A percentile compares a stretch with the other conserved stretches of the same genome.
Evolutionary conservation across 176 grass and related monocot species (phyloP).

Genomic region (Musa itinerans): DNA sequence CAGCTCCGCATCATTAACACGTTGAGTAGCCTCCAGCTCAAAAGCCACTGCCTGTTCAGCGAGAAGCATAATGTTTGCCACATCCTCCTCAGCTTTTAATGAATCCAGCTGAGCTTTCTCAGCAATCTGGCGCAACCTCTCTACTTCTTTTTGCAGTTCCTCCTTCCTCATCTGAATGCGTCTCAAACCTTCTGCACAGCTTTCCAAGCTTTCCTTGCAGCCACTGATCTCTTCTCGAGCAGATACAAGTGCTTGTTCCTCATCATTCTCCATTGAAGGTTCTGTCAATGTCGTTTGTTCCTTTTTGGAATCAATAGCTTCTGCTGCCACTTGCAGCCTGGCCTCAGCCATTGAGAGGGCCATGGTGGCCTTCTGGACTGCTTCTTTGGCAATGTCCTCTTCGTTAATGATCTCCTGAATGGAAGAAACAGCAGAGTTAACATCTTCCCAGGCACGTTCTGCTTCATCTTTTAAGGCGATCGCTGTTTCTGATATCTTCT

Average conservation of each 20-base stretch:
- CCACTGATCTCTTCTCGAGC: constrained; percentile 51
- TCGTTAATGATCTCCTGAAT: constrained; percentile 67
- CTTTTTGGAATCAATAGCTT: constrained; percentile 41
- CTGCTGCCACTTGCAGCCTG: constrained; percentile 47
- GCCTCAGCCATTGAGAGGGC: constrained; percentile 79
- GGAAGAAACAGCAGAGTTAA: constrained; percentile 32
- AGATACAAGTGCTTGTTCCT: constrained; percentile 50
- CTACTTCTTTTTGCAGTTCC: constrained; percentile 72
- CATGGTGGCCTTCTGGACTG: constrained; percentile 64
- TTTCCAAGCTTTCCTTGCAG: constrained; percentile 32
- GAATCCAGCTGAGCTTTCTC: constrained; percentile 67
- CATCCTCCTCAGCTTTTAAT: constrained; percentile 83
- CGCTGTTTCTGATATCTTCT: constrained; percentile 68
- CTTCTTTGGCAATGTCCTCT: constrained; percentile 71
- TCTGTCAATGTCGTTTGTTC: constrained; percentile 33
- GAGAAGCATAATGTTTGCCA: constrained; percentile 80
- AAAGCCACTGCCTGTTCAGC: constrained; percentile 90
- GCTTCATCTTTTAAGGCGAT: constrained; percentile 80
- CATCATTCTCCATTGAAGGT: constrained; percentile 25
- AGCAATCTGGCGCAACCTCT: constrained; percentile 62
- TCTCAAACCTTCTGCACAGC: constrained; percentile 45
- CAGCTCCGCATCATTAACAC: constrained; percentile 58
- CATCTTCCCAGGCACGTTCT: constrained; percentile 38
- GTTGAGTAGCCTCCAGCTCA: constrained; percentile 64
- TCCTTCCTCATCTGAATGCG: constrained; percentile 41